Conservation (phyloP, 31 red algal species). For the Odonthalia washingtoniensis region DNA sequence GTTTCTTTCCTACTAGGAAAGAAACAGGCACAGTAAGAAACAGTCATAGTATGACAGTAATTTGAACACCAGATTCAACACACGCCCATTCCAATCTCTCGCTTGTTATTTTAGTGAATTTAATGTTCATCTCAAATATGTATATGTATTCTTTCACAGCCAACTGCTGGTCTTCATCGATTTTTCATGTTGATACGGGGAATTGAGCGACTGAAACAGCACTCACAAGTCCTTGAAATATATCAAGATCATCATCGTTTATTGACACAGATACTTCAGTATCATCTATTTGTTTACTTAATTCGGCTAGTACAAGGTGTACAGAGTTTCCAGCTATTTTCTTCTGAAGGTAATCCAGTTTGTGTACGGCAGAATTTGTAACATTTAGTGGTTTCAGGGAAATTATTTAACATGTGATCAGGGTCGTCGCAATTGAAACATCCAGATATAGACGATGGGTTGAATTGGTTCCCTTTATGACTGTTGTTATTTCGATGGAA, state of each 20-base stretch:
- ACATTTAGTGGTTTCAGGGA: conserved; percentile 3
- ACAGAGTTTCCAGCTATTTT: not conserved
- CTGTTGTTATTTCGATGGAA: not conserved
- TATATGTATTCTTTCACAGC: not conserved
- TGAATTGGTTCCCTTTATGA: not conserved
- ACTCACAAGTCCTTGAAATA: too few species aligned
- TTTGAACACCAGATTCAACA: conserved; percentile 36
- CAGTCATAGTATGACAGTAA: conserved; percentile 48
- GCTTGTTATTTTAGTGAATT: not conserved
- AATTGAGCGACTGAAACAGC: not conserved
- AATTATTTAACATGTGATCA: conserved; percentile 6
- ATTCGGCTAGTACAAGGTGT: not conserved
- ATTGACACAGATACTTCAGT: too few species aligned
- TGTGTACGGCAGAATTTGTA: not conserved
- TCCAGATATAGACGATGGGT: conserved; percentile 5
- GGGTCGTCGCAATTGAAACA: too few species aligned
- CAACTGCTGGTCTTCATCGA: not conserved
- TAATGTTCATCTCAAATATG: not conserved
- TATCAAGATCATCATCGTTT: too few species aligned
- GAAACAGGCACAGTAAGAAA: too few species aligned
- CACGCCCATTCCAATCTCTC: not conserved
- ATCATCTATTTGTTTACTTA: too few species aligned
- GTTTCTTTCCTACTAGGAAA: not conserved
- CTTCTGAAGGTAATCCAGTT: not conserved
- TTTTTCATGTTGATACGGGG: not conserved